Evolutionary conservation across 2,329 filamentous ascomycete species (phyloP).

Genomic region (Alternaria tenuissima): DNA sequence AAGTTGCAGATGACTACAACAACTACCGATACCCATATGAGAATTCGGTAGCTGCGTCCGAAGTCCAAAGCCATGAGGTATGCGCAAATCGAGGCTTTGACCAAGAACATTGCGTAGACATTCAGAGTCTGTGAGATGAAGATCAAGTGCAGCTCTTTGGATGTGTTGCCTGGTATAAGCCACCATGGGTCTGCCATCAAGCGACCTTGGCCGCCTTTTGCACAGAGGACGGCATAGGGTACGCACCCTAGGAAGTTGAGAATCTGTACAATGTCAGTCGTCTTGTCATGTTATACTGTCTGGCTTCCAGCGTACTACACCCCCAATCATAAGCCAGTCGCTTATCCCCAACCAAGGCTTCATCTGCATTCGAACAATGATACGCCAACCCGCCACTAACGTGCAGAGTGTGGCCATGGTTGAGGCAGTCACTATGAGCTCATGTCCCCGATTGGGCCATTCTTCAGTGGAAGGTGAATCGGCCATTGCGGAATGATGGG

Average conservation of each 20-base stretch:
- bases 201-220: slow-evolving; percentile 16
- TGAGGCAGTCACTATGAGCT: slow-evolving; percentile 14
- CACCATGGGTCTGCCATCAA: slow-evolving; percentile 22
- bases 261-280: background rate
- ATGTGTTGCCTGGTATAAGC: slow-evolving; percentile 1
- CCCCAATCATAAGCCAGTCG: slow-evolving; percentile 17
- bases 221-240: slow-evolving; percentile 4
- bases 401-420: slow-evolving; percentile 16
- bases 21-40: slow-evolving; percentile 19
- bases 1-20: slow-evolving; percentile 11
- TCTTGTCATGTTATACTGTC: background rate
- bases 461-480: background rate
- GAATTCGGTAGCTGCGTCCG: slow-evolving; percentile 12
- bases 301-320: slow-evolving; percentile 7
- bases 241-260: slow-evolving; percentile 14
- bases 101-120: slow-evolving; percentile 24
- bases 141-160: slow-evolving; percentile 7
- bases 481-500: background rate
- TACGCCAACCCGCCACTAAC: slow-evolving; percentile 8
- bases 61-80: slow-evolving; percentile 27
- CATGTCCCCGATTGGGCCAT: slow-evolving; percentile 11
- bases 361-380: slow-evolving; percentile 15
- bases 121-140: slow-evolving; percentile 20
- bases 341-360: background rate
- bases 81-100: slow-evolving; percentile 23